These are phyloP conservation scores for Pestalotiopsis sp. DNA, from an alignment of 2,329 filamentous ascomycete species.

Conservation along the genomic window DNA sequence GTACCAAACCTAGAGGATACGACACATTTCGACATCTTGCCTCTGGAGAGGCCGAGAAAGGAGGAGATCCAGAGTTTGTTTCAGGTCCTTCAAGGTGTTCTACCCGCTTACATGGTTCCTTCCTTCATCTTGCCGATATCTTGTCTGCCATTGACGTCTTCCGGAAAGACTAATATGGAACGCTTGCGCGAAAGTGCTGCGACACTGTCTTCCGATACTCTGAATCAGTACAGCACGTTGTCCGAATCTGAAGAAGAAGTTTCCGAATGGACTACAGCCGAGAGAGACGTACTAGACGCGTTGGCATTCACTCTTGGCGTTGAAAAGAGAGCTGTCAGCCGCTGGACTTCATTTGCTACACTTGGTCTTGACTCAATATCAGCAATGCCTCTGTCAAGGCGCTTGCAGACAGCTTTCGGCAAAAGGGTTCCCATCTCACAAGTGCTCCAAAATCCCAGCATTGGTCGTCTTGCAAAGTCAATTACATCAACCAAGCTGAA, in stretches of 20 bases:
- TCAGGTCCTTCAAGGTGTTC: constrained; percentile 49
- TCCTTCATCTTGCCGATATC: constrained; percentile 72
- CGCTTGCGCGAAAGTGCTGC: constrained; percentile 52
- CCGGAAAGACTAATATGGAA: constrained; percentile 73
- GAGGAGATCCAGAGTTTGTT: constrained; percentile 51
- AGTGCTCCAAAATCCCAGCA: constrained; percentile 68
- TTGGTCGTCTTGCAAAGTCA: constrained; percentile 59
- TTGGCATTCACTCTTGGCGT: constrained; percentile 55
- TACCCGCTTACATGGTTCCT: constrained; percentile 82
- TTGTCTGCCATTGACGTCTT: constrained; percentile 69
- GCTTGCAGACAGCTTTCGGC: constrained; percentile 49
- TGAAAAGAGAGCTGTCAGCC: constrained; percentile 49
- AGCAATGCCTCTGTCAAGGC: constrained; percentile 70
- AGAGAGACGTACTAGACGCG: constrained; percentile 56
- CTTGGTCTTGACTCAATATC: constrained; percentile 84
- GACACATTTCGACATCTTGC: constrained; percentile 37
- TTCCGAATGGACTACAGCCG: constrained; percentile 53
- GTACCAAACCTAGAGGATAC: constrained; percentile 42
- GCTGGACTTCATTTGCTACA: constrained; percentile 74
- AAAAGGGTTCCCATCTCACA: constrained; percentile 64
- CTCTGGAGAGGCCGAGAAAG: constrained; percentile 32
- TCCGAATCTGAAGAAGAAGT: constrained; percentile 34
- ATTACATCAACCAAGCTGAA: constrained; percentile 18
- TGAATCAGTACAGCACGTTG: constrained; percentile 38
- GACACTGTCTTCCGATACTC: constrained; percentile 43